Evolutionary conservation across 352 stramenopile genomes (phyloP).

Genomic region (Pythium coloratum): DNA sequence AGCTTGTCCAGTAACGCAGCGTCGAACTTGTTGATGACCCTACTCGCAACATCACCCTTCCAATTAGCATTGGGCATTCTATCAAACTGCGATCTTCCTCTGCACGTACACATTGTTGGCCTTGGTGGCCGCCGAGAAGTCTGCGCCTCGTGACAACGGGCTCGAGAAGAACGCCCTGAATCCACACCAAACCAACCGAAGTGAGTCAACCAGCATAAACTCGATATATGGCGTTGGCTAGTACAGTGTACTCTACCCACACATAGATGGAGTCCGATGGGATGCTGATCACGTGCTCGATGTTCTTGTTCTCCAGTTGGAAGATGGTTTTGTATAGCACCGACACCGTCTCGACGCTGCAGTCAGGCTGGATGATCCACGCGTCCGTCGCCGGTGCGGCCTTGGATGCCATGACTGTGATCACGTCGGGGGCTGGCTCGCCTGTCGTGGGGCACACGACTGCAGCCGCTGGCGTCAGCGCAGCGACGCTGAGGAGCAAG

Average conservation of each 20-base stretch:
- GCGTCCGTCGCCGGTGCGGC: not conserved
- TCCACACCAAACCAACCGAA: too few relatives aligned
- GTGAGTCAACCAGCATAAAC: too few relatives aligned
- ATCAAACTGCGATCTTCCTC: too few relatives aligned
- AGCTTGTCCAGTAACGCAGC: not conserved
- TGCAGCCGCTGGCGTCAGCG: not conserved
- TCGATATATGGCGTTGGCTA: too few relatives aligned
- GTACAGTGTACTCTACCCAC: not conserved
- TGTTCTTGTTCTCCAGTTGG: not conserved
- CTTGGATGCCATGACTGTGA: constrained; percentile 9
- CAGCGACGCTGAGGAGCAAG: not conserved
- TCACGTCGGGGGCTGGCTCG: not conserved
- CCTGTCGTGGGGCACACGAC: not conserved
- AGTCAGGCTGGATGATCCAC: constrained; percentile 7
- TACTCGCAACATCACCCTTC: too few relatives aligned
- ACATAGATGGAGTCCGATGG: not conserved
- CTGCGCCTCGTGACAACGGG: not conserved
- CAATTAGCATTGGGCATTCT: too few relatives aligned
- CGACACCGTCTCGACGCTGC: not conserved
- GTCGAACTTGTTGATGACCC: not conserved
- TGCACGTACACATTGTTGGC: not conserved
- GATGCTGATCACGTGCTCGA: not conserved
- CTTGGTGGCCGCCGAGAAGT: not conserved
- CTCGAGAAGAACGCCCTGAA: not conserved
- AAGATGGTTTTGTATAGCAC: not conserved